Evolutionary conservation across 352 stramenopile species (phyloP).

Genomic region (Phytophthora chlamydospora): DNA sequence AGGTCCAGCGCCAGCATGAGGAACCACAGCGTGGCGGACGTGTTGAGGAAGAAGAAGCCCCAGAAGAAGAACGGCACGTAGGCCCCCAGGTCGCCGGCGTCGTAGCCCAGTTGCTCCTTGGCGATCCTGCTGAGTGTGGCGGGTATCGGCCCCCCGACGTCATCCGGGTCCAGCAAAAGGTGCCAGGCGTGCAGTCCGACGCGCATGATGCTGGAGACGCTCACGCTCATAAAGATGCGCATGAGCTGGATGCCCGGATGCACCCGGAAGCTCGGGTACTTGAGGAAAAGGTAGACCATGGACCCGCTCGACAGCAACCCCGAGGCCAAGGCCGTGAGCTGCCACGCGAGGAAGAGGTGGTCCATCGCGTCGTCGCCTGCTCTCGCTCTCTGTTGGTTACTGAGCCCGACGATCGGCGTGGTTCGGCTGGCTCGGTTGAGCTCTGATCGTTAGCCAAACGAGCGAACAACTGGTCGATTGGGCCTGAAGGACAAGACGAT

Average conservation of each 20-base stretch:
- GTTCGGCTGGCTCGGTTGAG: neutral
- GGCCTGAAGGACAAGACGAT: slow-evolving; percentile 22
- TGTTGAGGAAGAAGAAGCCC: slow-evolving; percentile 85
- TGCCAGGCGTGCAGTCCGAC: slow-evolving; percentile 70
- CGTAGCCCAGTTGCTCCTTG: slow-evolving; percentile 54
- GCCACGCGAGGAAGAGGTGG: slow-evolving; percentile 74
- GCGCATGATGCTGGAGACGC: slow-evolving; percentile 68
- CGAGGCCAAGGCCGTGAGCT: slow-evolving; percentile 69
- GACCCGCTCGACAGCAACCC: slow-evolving; percentile 51
- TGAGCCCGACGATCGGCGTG: slow-evolving; percentile 9
- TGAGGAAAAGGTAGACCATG: slow-evolving; percentile 81
- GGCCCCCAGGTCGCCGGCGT: slow-evolving; percentile 33
- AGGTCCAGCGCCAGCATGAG: slow-evolving; percentile 87
- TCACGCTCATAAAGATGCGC: slow-evolving; percentile 77
- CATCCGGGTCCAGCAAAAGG: slow-evolving; percentile 15
- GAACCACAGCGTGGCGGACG: slow-evolving; percentile 80
- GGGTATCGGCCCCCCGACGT: slow-evolving; percentile 28
- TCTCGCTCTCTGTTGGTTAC: slow-evolving; percentile 10
- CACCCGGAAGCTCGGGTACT: slow-evolving; percentile 58
- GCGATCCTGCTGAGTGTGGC: slow-evolving; percentile 70
- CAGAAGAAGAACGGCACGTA: slow-evolving; percentile 86
- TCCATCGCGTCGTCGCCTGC: slow-evolving; percentile 41
- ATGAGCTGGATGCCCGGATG: slow-evolving; percentile 80
- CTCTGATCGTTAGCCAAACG: slow-evolving; percentile 5
- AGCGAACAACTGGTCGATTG: slow-evolving; percentile 8